phyloP scores from a whole-genome alignment of 192 early-diverging fungal species.

The Entomortierella parvispora region DNA sequence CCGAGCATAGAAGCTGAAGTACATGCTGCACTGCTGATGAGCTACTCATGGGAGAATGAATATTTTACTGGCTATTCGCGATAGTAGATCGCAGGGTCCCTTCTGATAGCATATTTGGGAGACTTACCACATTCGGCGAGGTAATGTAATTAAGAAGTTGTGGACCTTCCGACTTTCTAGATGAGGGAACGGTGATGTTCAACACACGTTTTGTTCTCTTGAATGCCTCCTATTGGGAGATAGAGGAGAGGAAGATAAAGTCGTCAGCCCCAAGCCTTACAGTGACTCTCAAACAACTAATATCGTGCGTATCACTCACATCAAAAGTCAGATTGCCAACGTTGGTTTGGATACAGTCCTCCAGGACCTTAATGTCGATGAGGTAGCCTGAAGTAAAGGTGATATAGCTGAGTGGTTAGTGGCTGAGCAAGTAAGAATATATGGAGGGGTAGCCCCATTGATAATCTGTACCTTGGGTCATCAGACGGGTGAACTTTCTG shows the following conservation, averaged over 20 bases:
- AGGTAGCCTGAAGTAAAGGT: slow-evolving; percentile 61
- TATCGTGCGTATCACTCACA: slow-evolving; percentile 37
- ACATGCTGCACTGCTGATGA: slow-evolving; percentile 82
- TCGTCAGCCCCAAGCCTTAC: too few relatives aligned
- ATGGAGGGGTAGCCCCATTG: not conserved
- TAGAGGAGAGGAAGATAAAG: not conserved
- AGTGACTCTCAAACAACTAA: too few relatives aligned
- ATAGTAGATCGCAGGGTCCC: too few relatives aligned
- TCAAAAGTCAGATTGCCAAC: slow-evolving; percentile 77
- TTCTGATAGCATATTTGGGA: too few relatives aligned
- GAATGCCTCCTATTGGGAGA: slow-evolving; percentile 70
- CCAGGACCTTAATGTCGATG: slow-evolving; percentile 79
- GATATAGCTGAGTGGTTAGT: not conserved
- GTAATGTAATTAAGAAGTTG: slow-evolving; percentile 81
- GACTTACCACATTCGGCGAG: slow-evolving; percentile 79
- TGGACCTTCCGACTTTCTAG: slow-evolving; percentile 78
- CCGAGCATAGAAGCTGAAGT: slow-evolving; percentile 77
- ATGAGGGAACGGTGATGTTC: slow-evolving; percentile 83
- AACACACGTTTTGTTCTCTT: slow-evolving; percentile 70
- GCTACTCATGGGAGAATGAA: slow-evolving; percentile 32
- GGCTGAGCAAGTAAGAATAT: not conserved
- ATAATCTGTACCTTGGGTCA: slow-evolving; percentile 66
- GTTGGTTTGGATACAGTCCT: slow-evolving; percentile 77
- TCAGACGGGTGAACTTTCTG: slow-evolving; percentile 71
- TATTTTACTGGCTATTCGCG: too few relatives aligned